These are phyloP conservation scores for Ambrosia artemisiifolia DNA, from an alignment of 129 eudicot species.

Conservation along the genomic window DNA sequence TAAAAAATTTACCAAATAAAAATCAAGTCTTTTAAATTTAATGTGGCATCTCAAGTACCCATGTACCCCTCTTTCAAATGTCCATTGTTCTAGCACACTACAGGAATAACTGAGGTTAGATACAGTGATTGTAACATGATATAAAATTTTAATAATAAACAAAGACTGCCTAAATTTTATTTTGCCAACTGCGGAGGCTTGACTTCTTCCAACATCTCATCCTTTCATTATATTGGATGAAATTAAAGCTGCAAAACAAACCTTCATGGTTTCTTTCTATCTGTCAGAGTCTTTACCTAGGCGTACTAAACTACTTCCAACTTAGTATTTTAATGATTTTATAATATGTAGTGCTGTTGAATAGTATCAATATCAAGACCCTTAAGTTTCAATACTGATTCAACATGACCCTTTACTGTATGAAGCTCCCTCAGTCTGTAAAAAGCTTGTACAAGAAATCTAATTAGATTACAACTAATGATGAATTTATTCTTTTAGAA, in stretches of 20 bases:
- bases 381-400: constrained; percentile 80
- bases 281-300: constrained; percentile 24
- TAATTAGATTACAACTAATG: neutral
- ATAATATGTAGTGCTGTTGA: constrained; percentile 69
- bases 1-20: too few relatives aligned
- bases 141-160: constrained; percentile 10
- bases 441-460: constrained; percentile 6
- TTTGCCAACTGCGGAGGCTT: constrained; percentile 37
- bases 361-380: constrained; percentile 77
- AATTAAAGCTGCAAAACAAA: constrained; percentile 26
- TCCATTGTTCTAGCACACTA: constrained; percentile 12
- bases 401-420: too few relatives aligned
- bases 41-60: too few relatives aligned
- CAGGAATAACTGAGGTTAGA: constrained; percentile 23
- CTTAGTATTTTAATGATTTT: constrained; percentile 4
- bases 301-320: constrained; percentile 24
- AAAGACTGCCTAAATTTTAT: constrained; percentile 32
- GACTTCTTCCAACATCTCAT: constrained; percentile 34
- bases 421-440: constrained; percentile 77
- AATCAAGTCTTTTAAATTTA: too few relatives aligned
- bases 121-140: too few relatives aligned
- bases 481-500: neutral
- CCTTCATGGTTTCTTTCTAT: constrained; percentile 34
- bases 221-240: constrained; percentile 22
- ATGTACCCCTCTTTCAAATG: too few relatives aligned